Percentiles rank a stretch among this genome's conserved stretches.
Evolutionary conservation across 1,284 basidiomycete species (phyloP).

Genomic region (Pholiota adiposa): DNA sequence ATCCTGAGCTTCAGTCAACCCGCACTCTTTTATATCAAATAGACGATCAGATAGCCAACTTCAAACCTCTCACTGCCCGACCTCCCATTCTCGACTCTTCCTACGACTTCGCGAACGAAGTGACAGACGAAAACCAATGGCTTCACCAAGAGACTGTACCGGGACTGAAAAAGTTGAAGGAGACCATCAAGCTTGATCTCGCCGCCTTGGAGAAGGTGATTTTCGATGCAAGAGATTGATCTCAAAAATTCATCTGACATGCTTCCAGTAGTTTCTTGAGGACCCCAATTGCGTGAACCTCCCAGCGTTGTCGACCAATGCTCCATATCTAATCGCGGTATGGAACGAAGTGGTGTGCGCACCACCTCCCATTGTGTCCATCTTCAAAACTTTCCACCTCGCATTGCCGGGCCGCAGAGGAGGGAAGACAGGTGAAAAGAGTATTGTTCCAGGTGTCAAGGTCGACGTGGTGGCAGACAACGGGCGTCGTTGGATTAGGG

Average conservation of each 20-base stretch:
- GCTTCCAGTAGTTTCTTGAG: conserved; percentile 64
- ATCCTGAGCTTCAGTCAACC: conserved; percentile 44
- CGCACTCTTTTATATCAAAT: conserved; percentile 42
- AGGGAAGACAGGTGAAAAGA: conserved; percentile 25
- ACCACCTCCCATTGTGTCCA: conserved; percentile 55
- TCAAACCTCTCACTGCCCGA: conserved; percentile 44
- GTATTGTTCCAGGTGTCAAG: conserved; percentile 56
- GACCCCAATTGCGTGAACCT: conserved; percentile 45
- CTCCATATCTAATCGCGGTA: conserved; percentile 74
- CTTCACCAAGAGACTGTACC: conserved; percentile 48
- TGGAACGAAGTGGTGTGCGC: conserved; percentile 77
- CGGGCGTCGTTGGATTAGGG: conserved; percentile 76
- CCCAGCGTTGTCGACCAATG: conserved; percentile 68
- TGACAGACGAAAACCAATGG: conserved; percentile 45
- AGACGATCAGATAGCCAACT: conserved; percentile 47
- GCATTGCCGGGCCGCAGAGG: conserved; percentile 4
- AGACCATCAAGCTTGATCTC: conserved; percentile 49
- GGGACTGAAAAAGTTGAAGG: conserved; percentile 56
- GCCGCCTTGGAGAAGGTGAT: conserved; percentile 60
- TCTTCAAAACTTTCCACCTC: conserved; percentile 57
- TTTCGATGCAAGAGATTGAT: conserved; percentile 1
- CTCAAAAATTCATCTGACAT: conserved; percentile 18
- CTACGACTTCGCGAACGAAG: conserved; percentile 35
- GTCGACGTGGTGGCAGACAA: conserved; percentile 81
- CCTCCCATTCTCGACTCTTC: conserved; percentile 65